These are phyloP conservation scores for Mesembryanthemum crystallinum DNA, from an alignment of 148 eudicot species.

Conservation along the genomic window DNA sequence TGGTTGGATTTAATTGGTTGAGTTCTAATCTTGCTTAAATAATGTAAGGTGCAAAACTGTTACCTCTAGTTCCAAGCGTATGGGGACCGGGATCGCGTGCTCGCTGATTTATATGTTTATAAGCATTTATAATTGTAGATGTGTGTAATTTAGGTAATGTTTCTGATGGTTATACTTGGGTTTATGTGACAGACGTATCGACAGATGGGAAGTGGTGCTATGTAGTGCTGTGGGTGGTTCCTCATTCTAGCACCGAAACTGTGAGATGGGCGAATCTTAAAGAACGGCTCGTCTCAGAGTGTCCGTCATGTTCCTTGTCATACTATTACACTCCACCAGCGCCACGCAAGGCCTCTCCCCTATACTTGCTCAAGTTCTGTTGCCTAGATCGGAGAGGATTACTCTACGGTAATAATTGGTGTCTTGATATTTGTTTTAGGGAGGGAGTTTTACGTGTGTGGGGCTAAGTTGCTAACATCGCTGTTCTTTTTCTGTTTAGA, in stretches of 20 bases:
- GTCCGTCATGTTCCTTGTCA: constrained; percentile 60
- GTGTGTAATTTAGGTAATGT: background rate
- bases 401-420: constrained; percentile 51
- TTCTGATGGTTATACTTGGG: constrained; percentile 15
- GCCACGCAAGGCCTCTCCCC: constrained; percentile 41
- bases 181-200: constrained; percentile 49
- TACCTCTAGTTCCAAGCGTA: background rate
- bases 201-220: constrained; percentile 89
- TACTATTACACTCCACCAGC: constrained; percentile 49
- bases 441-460: background rate
- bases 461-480: constrained; percentile 15
- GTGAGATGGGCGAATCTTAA: constrained; percentile 64
- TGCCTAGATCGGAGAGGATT: constrained; percentile 68
- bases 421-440: constrained; percentile 3
- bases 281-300: constrained; percentile 56
- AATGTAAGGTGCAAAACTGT: background rate
- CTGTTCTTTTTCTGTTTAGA: constrained; percentile 36
- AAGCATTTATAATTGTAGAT: background rate
- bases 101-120: background rate
- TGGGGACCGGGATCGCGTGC: background rate
- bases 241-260: constrained; percentile 41
- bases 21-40: background rate
- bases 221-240: constrained; percentile 67
- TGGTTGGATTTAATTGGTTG: no score
- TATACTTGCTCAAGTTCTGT: constrained; percentile 58